A percentile compares a stretch with the other conserved stretches of the same genome.
Evolutionary conservation across 208 protist species (phyloP).

Genomic region (Crithidia mellificae): DNA sequence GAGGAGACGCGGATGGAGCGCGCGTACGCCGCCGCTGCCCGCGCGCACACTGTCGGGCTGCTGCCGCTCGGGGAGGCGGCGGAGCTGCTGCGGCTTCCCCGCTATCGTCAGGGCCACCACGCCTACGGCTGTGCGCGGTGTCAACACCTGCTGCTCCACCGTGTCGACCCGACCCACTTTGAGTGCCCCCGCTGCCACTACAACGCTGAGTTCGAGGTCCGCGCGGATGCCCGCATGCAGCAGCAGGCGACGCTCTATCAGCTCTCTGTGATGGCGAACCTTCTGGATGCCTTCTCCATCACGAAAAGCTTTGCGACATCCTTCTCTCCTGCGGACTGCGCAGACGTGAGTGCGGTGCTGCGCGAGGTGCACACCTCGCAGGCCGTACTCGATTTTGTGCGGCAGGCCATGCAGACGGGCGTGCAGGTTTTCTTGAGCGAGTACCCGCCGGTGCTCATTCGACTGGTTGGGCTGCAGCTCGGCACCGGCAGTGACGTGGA

Average conservation of each 20-base stretch:
- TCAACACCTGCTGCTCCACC: constrained; percentile 39
- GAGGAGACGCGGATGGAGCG: constrained; percentile 44
- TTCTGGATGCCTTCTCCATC: constrained; percentile 61
- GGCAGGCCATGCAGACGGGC: constrained; percentile 47
- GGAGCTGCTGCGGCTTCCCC: constrained; percentile 40
- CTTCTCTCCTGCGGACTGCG: constrained; percentile 29
- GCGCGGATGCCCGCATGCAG: constrained; percentile 38
- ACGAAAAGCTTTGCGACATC: constrained; percentile 45
- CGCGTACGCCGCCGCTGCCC: constrained; percentile 33
- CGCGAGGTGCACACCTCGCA: constrained; percentile 34
- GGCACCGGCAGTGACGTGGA: constrained; percentile 39
- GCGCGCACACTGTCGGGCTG: constrained; percentile 28
- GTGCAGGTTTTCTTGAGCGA: constrained; percentile 45
- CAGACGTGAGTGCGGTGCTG: constrained; percentile 38
- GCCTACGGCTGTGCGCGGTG: constrained; percentile 71
- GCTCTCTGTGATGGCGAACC: constrained; percentile 47
- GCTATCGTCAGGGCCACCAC: constrained; percentile 36
- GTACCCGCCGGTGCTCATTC: constrained; percentile 37
- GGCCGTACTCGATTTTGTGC: constrained; percentile 41
- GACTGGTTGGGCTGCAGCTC: constrained; percentile 53
- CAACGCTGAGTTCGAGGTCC: constrained; percentile 70
- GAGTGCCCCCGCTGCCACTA: constrained; percentile 72
- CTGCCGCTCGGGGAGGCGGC: constrained; percentile 34
- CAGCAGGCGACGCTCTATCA: constrained; percentile 69
- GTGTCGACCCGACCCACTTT: constrained; percentile 35